Conservation (phyloP, 1,284 basidiomycete species). For the Moesziomyces parantarcticus region DNA sequence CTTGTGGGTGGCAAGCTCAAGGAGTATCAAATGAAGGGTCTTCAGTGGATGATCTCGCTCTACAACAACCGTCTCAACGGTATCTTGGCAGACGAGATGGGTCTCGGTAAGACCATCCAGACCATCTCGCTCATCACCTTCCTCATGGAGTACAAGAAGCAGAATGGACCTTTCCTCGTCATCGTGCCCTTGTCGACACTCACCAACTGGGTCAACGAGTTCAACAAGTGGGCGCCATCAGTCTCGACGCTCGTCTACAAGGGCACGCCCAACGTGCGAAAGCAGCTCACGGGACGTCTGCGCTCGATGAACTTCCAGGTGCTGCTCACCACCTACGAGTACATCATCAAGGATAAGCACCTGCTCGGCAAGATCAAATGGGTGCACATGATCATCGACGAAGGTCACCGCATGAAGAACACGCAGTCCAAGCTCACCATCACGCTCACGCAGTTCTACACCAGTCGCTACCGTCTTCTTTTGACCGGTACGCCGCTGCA, state of each 20-base stretch:
- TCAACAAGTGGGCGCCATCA: constrained; percentile 66
- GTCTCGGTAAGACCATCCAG: constrained; percentile 68
- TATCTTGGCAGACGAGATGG: constrained; percentile 68
- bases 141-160: constrained; percentile 67
- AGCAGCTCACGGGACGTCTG: constrained; percentile 59
- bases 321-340: constrained; percentile 67
- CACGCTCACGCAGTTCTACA: constrained; percentile 92
- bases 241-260: constrained; percentile 66
- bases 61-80: constrained; percentile 68
- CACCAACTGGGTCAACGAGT: constrained; percentile 68
- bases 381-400: constrained; percentile 68
- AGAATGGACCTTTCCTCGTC: constrained; percentile 67
- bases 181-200: constrained; percentile 67
- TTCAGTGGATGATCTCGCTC: constrained; percentile 68
- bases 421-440: constrained; percentile 93
- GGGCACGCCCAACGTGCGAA: constrained; percentile 64
- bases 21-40: constrained; percentile 68
- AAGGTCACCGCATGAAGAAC: constrained; percentile 99
- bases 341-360: constrained; percentile 68
- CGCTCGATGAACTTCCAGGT: constrained; percentile 65
- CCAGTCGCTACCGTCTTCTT: constrained; percentile 92
- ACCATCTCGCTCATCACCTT: constrained; percentile 68
- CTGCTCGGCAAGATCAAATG: constrained; percentile 68
- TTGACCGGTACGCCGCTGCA: constrained; percentile 97
- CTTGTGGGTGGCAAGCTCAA: constrained; percentile 72